phyloP scores from a whole-genome alignment of 1,284 basidiomycete genomes.

The Bjerkandera adusta region DNA sequence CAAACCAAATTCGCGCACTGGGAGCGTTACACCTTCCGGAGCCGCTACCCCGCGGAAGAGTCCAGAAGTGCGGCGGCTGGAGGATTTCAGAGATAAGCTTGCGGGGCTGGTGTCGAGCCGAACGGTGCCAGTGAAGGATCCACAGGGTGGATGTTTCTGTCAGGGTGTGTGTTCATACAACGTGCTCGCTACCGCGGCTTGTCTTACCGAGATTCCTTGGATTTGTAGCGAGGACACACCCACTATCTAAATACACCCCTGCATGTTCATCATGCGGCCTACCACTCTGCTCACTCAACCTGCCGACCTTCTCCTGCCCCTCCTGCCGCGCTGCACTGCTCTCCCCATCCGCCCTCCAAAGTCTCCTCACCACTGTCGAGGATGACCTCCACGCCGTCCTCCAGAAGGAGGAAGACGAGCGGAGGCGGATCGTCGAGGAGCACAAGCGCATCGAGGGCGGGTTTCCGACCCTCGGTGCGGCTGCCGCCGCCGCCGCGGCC shows the following conservation, averaged over 20 bases:
- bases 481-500: conserved; percentile 12
- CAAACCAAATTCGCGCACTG: conserved; percentile 22
- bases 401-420: conserved; percentile 46
- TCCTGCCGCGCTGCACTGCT: conserved; percentile 46
- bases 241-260: conserved; percentile 51
- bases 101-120: conserved; percentile 20
- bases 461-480: conserved; percentile 52
- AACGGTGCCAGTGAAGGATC: conserved; percentile 37
- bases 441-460: conserved; percentile 52
- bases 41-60: conserved; percentile 22
- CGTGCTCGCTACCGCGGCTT: background rate
- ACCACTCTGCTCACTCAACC: conserved; percentile 58
- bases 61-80: conserved; percentile 28
- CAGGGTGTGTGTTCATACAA: conserved; percentile 41
- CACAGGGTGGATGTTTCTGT: conserved; percentile 67
- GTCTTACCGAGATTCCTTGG: background rate
- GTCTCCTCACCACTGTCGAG: conserved; percentile 43
- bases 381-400: conserved; percentile 41
- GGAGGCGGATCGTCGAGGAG: conserved; percentile 43
- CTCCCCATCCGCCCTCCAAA: conserved; percentile 28
- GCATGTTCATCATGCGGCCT: conserved; percentile 61
- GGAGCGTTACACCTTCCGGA: conserved; percentile 8
- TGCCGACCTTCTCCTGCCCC: conserved; percentile 54
- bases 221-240: conserved; percentile 54
- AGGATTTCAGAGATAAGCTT: conserved; percentile 27